Evolutionary conservation across 2,329 filamentous ascomycete species (phyloP), one percentile per base, ranked within the genome.

Genomic region (Cladosporium phlei): DNA sequence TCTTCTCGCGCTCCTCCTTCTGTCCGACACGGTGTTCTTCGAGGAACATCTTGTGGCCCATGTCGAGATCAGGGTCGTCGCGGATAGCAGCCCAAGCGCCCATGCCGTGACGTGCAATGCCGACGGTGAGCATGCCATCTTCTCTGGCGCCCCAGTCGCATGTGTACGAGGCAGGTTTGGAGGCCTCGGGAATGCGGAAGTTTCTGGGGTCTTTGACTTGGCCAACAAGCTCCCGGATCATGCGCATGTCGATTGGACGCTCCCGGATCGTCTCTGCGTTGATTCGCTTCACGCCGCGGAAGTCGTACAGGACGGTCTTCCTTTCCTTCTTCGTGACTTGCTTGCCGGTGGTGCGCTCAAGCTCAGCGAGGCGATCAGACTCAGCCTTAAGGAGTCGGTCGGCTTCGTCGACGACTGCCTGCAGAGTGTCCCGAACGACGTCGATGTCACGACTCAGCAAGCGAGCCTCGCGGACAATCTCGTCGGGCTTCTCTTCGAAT

Each of bases 11-110:
- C 66, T 96, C 89, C 59, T 93, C 90, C 65, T 97, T 97, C 70
- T 94, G 93, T 66, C 95, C 93, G 14, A 97, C 91, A n/a, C 91
- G 86, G 65, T 97, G 90, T 66, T 98, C 94, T 64, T 98, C 93
- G 1, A 98, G 72, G 70, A 95, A 98, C 64, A 97, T 87, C 62
- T 96, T 97, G 59, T 95, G 89, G 2, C 74, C 72, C 71, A 98
- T 83, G 7, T 82, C 86, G 17, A 98, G 79, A 24, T 96, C 89
- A 1, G 80, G 71, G 61, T 98, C 93, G 57, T 98, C 93, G 5
- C 93, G 84, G 59, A 98, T 97, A 57, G 90, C 85, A 2, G 85
- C 79, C 93, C 93, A 98, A 2, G 91, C 90, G 47, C 94, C 94
- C 61, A 95, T 97, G 2, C 93, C 93, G 62, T 98, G 91, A 47